Evolutionary conservation across 1,284 basidiomycete genomes (phyloP).

Genomic region (Coniferiporia sulphurascens): DNA sequence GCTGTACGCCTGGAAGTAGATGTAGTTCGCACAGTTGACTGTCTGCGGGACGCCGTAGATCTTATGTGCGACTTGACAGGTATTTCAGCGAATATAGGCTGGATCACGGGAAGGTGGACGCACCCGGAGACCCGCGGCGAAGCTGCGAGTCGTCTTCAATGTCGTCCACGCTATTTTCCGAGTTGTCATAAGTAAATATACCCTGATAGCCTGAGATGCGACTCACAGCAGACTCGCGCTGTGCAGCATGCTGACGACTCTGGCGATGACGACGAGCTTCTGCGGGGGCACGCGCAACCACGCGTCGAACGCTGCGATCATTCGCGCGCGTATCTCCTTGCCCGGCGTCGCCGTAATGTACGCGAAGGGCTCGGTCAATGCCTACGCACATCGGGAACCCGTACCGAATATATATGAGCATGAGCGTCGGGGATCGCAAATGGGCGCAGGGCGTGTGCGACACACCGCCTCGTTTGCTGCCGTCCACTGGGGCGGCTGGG

Average conservation of each 20-base stretch:
- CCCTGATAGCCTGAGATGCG: conserved; percentile 6
- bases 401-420: background rate
- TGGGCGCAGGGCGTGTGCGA: background rate
- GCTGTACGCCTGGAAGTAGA: conserved; percentile 88
- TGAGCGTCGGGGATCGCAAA: background rate
- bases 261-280: conserved; percentile 70
- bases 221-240: conserved; percentile 87
- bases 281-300: conserved; percentile 84
- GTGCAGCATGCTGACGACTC: conserved; percentile 91
- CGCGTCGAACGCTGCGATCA: conserved; percentile 92
- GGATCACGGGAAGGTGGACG: conserved; percentile 17
- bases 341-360: conserved; percentile 87
- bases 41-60: conserved; percentile 96
- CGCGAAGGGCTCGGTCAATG: conserved; percentile 85
- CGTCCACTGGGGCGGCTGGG: conserved; percentile 8
- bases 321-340: conserved; percentile 86
- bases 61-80: conserved; percentile 75
- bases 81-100: background rate
- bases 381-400: conserved; percentile 29
- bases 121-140: conserved; percentile 80
- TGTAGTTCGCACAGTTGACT: conserved; percentile 97
- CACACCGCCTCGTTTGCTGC: conserved; percentile 12
- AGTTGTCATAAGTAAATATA: conserved; percentile 12
- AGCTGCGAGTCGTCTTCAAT: conserved; percentile 96
- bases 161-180: conserved; percentile 79